A percentile compares a stretch with the other conserved stretches of the same genome.
Evolutionary conservation across 441 rosid species (phyloP).

Genomic region (Bruguiera hainesii): DNA sequence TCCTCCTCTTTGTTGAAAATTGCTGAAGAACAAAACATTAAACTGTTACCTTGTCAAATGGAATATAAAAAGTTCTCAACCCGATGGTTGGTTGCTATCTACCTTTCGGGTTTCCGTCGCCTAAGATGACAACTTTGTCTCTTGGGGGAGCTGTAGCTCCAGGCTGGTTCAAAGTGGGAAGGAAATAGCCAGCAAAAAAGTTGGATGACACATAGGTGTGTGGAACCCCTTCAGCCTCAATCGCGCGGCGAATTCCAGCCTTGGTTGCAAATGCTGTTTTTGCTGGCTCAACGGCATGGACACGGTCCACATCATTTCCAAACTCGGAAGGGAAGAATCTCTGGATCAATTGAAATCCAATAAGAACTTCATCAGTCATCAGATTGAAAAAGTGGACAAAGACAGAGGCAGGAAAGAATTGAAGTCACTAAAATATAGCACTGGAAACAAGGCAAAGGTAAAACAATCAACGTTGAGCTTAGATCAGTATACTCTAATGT

Average conservation of each 20-base stretch:
- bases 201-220: conserved; percentile 46
- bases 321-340: conserved; percentile 50
- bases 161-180: conserved; percentile 43
- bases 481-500: no score
- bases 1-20: conserved; percentile 59
- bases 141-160: conserved; percentile 51
- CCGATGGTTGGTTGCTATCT: neutral
- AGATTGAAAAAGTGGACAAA: no score
- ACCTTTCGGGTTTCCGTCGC: conserved; percentile 73
- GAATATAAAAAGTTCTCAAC: no score
- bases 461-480: no score
- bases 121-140: conserved; percentile 50
- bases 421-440: no score
- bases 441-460: no score
- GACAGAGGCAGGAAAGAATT: no score
- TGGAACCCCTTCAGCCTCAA: conserved; percentile 42
- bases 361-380: no score
- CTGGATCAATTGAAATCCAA: conserved; percentile 13
- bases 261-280: conserved; percentile 25
- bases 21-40: conserved; percentile 23
- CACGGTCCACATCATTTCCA: conserved; percentile 42
- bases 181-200: conserved; percentile 52
- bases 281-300: conserved; percentile 34
- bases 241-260: conserved; percentile 27
- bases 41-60: no score